These are phyloP conservation scores for Escallonia rubra DNA, from an alignment of 129 eudicot genomes.

Conservation along the genomic window DNA sequence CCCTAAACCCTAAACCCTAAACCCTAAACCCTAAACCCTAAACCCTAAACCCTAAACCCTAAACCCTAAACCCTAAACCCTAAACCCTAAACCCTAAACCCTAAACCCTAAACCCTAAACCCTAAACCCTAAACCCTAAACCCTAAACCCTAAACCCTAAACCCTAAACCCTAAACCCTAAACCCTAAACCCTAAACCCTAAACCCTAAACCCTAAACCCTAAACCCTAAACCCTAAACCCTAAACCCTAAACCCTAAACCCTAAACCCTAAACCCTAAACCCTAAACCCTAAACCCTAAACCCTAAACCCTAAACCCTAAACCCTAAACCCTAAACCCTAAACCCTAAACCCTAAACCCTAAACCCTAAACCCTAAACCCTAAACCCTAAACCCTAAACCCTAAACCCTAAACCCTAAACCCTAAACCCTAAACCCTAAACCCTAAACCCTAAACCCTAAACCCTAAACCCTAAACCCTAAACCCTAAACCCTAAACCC, in stretches of 20 bases:
- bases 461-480: background rate
- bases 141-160: constrained; percentile 9
- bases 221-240: too few relatives aligned
- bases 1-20: constrained; percentile 3
- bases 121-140: background rate
- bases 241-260: background rate
- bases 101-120: constrained; percentile 6
- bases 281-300: background rate
- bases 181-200: constrained; percentile 8
- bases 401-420: constrained; percentile 3
- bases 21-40: too few relatives aligned
- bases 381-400: background rate
- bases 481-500: background rate
- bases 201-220: constrained; percentile 2
- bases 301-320: background rate
- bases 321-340: constrained; percentile 5
- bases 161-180: too few relatives aligned
- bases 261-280: background rate
- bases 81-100: constrained; percentile 9
- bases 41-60: too few relatives aligned
- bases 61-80: too few relatives aligned
- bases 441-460: constrained; percentile 1
- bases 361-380: constrained; percentile 2
- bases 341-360: background rate
- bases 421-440: constrained; percentile 2